These are phyloP conservation scores for Solanum hybrid DNA, from an alignment of 305 asterid genomes.

Conservation along the genomic window DNA sequence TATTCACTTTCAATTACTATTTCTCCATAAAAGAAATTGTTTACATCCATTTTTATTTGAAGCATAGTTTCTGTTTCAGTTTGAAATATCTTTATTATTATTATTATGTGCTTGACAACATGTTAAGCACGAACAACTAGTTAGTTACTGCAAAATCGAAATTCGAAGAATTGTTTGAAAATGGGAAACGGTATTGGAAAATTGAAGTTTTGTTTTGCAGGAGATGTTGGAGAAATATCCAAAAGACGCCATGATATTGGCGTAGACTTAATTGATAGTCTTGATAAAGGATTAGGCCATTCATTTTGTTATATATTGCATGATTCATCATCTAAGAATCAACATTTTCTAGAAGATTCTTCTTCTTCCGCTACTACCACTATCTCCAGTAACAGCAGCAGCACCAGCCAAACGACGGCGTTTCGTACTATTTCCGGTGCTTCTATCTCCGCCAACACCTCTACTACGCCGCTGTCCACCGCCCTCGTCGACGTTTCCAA, in stretches of 20 bases:
- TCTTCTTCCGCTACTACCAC: constrained; percentile 19
- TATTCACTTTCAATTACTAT: not conserved
- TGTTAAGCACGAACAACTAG: not conserved
- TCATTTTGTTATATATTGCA: constrained; percentile 74
- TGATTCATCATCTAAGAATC: constrained; percentile 33
- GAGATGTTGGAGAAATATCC: constrained; percentile 69
- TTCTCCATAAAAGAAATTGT: not conserved
- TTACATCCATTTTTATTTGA: not conserved
- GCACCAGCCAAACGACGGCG: constrained; percentile 14
- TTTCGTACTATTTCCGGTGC: constrained; percentile 85
- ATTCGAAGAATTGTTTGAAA: not conserved
- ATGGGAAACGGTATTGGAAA: constrained; percentile 64
- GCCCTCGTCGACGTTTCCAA: constrained; percentile 25
- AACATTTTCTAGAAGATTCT: constrained; percentile 29
- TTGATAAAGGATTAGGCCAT: constrained; percentile 81
- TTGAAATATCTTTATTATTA: not conserved
- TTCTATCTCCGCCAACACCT: constrained; percentile 80
- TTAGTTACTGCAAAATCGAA: not conserved
- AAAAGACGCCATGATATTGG: constrained; percentile 50
- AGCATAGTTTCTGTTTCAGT: not conserved
- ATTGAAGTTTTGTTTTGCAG: constrained; percentile 60
- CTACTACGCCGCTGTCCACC: constrained; percentile 73
- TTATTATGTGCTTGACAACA: not conserved
- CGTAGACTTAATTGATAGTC: constrained; percentile 26
- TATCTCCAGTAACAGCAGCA: not conserved